Evolutionary conservation across 495 filamentous ascomycete species (phyloP).

Genomic region (Aspergillus funiculosus): DNA sequence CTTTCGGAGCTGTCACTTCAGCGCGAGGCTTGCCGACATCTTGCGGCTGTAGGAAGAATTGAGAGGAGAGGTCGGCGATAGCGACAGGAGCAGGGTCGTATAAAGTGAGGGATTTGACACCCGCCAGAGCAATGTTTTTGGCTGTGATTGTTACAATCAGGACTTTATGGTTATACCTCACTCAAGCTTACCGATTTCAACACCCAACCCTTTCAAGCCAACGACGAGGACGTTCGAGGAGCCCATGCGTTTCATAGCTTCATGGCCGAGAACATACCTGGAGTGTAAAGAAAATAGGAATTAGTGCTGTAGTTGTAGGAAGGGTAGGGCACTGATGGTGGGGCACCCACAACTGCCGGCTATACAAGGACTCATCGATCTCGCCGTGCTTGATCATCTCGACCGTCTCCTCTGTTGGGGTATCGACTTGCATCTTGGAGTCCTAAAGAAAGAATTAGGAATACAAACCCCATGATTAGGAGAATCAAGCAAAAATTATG

Average conservation of each 20-base stretch:
- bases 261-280: constrained; percentile 90
- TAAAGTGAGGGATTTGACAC: constrained; percentile 83
- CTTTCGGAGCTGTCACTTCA: constrained; percentile 75
- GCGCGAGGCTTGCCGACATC: constrained; percentile 93
- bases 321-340: background rate
- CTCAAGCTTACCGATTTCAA: constrained; percentile 69
- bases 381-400: constrained; percentile 59
- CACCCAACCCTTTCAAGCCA: constrained; percentile 87
- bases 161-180: background rate
- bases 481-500: background rate
- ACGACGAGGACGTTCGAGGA: constrained; percentile 91
- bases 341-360: constrained; percentile 71
- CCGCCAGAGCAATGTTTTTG: constrained; percentile 97
- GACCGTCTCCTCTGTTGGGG: constrained; percentile 42
- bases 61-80: constrained; percentile 84
- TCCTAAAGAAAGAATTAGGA: constrained; percentile 35
- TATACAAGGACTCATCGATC: constrained; percentile 98
- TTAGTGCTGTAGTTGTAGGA: background rate
- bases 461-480: background rate
- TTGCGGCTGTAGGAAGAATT: constrained; percentile 86
- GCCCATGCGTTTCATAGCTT: constrained; percentile 99
- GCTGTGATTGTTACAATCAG: constrained; percentile 42
- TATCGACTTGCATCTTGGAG: constrained; percentile 79
- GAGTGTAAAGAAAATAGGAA: constrained; percentile 5
- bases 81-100: constrained; percentile 75